Base-by-base conservation (phyloP, 129 eudicot species). In the Lonicera japonica region DNA sequence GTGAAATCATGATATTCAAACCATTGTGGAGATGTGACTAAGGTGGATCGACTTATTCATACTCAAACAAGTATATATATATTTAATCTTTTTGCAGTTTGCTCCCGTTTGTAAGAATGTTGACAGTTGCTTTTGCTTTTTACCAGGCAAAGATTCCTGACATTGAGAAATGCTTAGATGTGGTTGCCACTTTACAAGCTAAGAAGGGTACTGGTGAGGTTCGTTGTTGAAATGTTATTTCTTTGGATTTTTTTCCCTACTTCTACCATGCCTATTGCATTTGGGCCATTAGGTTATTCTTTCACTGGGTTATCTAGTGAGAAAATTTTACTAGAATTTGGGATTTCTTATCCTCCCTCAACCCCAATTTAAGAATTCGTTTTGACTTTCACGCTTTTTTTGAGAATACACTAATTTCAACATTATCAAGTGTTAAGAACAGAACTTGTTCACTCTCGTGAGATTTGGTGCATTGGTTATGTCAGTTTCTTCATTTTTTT, bases 141-240 rank as follows among this genome's bases (percentile, higher is more conserved):
- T 66, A 54, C 61, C 84, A 92, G 96, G 96, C 95, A 50, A 92
- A 92, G 82, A 83, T 94, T 72, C 99, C 99, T 24, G 96, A 94
- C 68, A 94, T 94, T n/a, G 96, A 88, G 89, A 94, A 94, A 77
- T 94, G 99, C 74, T 77, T 94, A 70, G 95, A 94, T 64, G 74
- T 88, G n/a, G 96, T 88, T 63, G 80, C 89, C 24, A 94, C 99
- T 48, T 77, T 88, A 80, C 85, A 78, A 80, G 87, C 90, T 22
- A 91, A 76, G 82, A 90, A 83, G 94, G 90, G 77, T 64, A 76
- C 81, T 61, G 86, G 84, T 50, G 97, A 91, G 97, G 97, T 91
- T 75, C 38, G 97, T 87, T 54, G 40, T 38, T 55, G 6, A 39
- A 63, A 20, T 50, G 14, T 25, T 76, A 45, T 53, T 38, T 39